Percentiles rank a stretch among this genome's conserved stretches.
Conservation (phyloP, 441 rosid species). For the Kokia cookei region DNA sequence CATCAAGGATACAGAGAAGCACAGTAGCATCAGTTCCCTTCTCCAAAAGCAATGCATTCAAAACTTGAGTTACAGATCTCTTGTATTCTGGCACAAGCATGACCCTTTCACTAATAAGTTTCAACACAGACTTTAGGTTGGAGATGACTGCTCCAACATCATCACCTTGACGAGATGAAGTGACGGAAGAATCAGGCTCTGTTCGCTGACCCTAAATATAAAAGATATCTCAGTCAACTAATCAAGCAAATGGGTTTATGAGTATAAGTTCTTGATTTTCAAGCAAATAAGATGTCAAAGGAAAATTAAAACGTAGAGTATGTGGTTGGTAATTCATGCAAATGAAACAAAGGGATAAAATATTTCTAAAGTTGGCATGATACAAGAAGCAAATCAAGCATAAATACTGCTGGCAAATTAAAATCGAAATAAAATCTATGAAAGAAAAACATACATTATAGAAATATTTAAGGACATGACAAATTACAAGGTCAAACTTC, state of each 20-base stretch:
- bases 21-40: conserved; percentile 89
- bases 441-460: not conserved
- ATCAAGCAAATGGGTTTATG: not conserved
- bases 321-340: not conserved
- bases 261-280: not conserved
- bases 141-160: conserved; percentile 81
- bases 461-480: not conserved
- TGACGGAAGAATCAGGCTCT: conserved; percentile 85
- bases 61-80: conserved; percentile 62
- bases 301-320: not conserved
- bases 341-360: not conserved
- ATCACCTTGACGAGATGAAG: conserved; percentile 84
- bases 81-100: conserved; percentile 88
- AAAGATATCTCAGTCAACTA: not conserved
- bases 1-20: conserved; percentile 82
- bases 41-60: conserved; percentile 81
- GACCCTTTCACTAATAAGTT: conserved; percentile 81
- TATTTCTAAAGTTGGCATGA: not conserved
- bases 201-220: conserved; percentile 61
- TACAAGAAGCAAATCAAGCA: not conserved
- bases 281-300: not conserved
- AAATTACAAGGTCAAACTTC: not conserved
- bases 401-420: not conserved
- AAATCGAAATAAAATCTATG: not conserved
- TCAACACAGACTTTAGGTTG: conserved; percentile 74